Evolutionary conservation across 2,329 filamentous ascomycete species (phyloP).

Genomic region (Tolypocladium paradoxum): DNA sequence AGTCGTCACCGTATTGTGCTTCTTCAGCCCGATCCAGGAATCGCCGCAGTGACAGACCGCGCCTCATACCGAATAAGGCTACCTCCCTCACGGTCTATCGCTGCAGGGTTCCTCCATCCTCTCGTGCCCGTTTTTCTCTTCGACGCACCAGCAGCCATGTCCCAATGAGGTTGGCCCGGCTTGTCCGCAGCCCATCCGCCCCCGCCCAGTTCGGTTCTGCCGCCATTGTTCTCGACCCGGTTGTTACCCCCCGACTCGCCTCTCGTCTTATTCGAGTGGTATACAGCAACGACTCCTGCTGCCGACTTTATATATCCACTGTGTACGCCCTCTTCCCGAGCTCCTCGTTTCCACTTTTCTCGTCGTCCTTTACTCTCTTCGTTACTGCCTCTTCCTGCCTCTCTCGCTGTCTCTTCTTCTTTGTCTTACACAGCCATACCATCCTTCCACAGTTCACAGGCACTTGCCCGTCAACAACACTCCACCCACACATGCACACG

Average conservation of each 20-base stretch:
- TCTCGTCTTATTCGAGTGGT: conserved; percentile 7
- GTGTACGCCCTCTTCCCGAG: conserved; percentile 6
- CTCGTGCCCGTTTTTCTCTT: conserved; percentile 2
- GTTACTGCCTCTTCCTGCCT: conserved; percentile 13
- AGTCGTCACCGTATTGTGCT: conserved; percentile 2
- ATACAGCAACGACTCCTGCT: conserved; percentile 6
- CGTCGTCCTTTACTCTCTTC: neutral
- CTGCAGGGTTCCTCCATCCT: neutral
- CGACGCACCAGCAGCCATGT: conserved; percentile 20
- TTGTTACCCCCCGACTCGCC: conserved; percentile 35
- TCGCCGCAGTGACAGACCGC: conserved; percentile 5
- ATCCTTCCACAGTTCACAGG: neutral
- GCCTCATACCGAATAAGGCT: conserved; percentile 7
- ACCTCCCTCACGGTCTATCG: conserved; percentile 1
- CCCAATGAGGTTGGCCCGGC: conserved; percentile 34
- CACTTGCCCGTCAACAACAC: neutral
- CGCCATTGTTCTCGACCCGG: conserved; percentile 30
- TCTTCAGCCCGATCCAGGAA: conserved; percentile 6
- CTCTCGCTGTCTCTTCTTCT: conserved; percentile 9
- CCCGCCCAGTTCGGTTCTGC: conserved; percentile 24
- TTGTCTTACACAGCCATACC: neutral
- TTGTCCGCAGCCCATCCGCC: conserved; percentile 30
- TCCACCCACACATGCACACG: conserved; percentile 14
- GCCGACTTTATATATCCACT: conserved; percentile 26
- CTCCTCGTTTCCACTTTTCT: conserved; percentile 8